Evolutionary conservation across 805 yeast species (phyloP).

Genomic region (Candida maris): DNA sequence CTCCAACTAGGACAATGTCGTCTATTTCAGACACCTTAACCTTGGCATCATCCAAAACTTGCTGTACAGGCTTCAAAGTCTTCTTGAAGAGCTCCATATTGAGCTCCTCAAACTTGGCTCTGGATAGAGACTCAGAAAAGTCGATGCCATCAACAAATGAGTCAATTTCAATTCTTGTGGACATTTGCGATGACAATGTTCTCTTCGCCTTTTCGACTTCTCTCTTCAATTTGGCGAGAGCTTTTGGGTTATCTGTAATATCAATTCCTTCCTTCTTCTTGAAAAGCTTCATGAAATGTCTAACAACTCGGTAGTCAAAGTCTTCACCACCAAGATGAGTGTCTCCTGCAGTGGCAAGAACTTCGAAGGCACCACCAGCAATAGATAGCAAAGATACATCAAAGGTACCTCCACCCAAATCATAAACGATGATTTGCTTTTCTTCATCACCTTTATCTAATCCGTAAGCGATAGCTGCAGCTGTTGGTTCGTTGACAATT

Average conservation of each 20-base stretch:
- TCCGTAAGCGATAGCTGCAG: slow-evolving; percentile 97
- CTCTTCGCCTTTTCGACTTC: slow-evolving; percentile 99
- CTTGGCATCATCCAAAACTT: slow-evolving; percentile 91
- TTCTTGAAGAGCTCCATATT: slow-evolving; percentile 90
- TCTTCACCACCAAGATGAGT: slow-evolving; percentile 87
- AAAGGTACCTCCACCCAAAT: slow-evolving; percentile 97
- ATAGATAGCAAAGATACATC: slow-evolving; percentile 76
- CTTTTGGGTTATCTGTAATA: slow-evolving; percentile 74
- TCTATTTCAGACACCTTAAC: slow-evolving; percentile 82
- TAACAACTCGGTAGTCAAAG: slow-evolving; percentile 75
- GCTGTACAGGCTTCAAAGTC: slow-evolving; percentile 94
- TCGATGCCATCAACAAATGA: slow-evolving; percentile 93
- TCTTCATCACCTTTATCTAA: slow-evolving; percentile 78
- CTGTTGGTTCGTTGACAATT: slow-evolving; percentile 92
- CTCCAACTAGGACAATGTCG: slow-evolving; percentile 97
- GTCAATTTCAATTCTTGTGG: slow-evolving; percentile 94
- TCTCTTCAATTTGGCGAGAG: slow-evolving; percentile 90
- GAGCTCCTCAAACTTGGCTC: slow-evolving; percentile 97
- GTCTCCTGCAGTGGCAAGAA: slow-evolving; percentile 78
- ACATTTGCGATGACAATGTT: slow-evolving; percentile 90
- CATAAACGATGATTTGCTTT: slow-evolving; percentile 87
- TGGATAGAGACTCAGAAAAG: slow-evolving; percentile 89
- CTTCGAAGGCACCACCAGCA: slow-evolving; percentile 79
- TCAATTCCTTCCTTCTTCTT: slow-evolving; percentile 92
- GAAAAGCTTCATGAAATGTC: slow-evolving; percentile 81